Conservation (phyloP, 2,329 filamentous ascomycete genomes). For the Fusarium musae region DNA sequence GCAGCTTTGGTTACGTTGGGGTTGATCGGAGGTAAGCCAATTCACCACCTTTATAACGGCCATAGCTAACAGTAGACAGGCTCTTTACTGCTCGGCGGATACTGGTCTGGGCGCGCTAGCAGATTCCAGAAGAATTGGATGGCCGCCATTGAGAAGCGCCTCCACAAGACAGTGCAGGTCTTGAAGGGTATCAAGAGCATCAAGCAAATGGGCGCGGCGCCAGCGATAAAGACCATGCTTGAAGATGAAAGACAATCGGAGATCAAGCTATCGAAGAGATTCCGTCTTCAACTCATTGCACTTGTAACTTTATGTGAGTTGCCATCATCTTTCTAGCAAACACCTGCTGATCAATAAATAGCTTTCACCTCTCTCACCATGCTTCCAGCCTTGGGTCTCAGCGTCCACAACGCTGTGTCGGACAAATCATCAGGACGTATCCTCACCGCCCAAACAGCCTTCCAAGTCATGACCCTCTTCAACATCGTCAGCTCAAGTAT, state of each 20-base stretch:
- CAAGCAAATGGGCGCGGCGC: background rate
- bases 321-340: rapidly evolving
- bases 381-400: background rate
- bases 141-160: background rate
- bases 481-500: background rate
- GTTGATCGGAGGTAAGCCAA: background rate
- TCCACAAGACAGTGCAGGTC: background rate
- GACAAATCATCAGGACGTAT: background rate
- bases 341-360: background rate
- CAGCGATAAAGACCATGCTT: background rate
- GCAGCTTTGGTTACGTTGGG: background rate
- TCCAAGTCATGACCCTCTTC: background rate
- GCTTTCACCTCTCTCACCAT: background rate
- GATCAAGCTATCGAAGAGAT: background rate
- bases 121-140: background rate
- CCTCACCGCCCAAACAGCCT: background rate
- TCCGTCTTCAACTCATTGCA: background rate
- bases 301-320: background rate
- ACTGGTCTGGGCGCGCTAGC: background rate
- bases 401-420: background rate
- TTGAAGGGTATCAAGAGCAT: background rate
- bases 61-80: background rate
- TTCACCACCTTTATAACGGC: too few relatives aligned
- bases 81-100: rapidly evolving
- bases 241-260: background rate